phyloP scores from a whole-genome alignment of 2,329 filamentous ascomycete genomes.

The Alternaria arborescens region DNA sequence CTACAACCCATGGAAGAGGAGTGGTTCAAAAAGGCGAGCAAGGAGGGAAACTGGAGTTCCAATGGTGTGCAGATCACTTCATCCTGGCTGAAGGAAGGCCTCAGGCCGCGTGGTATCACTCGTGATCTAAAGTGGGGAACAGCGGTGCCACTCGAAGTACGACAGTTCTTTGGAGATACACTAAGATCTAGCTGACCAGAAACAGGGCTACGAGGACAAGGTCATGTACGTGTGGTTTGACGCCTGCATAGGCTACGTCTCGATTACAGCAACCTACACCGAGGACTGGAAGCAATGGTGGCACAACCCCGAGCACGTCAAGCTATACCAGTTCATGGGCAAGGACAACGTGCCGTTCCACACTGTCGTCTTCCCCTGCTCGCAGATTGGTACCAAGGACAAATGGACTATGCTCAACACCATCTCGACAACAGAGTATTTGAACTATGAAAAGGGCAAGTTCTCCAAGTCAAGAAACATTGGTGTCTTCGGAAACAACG shows the following conservation, averaged over 20 bases:
- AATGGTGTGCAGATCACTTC: conserved; percentile 81
- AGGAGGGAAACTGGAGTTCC: conserved; percentile 77
- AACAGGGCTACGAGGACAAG: conserved; percentile 70
- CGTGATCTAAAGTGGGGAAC: conserved; percentile 91
- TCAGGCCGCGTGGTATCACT: conserved; percentile 88
- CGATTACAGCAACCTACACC: conserved; percentile 91
- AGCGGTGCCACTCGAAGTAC: conserved; percentile 61
- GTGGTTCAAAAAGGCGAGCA: conserved; percentile 78
- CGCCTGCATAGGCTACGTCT: conserved; percentile 93
- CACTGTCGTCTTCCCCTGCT: conserved; percentile 89
- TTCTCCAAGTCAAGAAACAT: conserved; percentile 92
- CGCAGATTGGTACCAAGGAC: conserved; percentile 82
- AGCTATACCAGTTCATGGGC: conserved; percentile 91
- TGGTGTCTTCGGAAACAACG: conserved; percentile 91
- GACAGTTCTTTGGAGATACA: background rate
- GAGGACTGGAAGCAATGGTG: conserved; percentile 93
- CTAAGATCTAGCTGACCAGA: conserved; percentile 14
- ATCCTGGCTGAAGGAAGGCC: conserved; percentile 82
- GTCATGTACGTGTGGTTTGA: conserved; percentile 96
- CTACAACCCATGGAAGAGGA: conserved; percentile 78
- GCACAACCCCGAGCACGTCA: conserved; percentile 86
- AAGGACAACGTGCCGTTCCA: conserved; percentile 92
- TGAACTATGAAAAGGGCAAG: conserved; percentile 64
- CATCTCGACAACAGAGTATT: conserved; percentile 83
- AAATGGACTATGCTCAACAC: conserved; percentile 91